Evolutionary conservation across 2,329 filamentous ascomycete species (phyloP).

Genomic region (Colletotrichum zoysiae): DNA sequence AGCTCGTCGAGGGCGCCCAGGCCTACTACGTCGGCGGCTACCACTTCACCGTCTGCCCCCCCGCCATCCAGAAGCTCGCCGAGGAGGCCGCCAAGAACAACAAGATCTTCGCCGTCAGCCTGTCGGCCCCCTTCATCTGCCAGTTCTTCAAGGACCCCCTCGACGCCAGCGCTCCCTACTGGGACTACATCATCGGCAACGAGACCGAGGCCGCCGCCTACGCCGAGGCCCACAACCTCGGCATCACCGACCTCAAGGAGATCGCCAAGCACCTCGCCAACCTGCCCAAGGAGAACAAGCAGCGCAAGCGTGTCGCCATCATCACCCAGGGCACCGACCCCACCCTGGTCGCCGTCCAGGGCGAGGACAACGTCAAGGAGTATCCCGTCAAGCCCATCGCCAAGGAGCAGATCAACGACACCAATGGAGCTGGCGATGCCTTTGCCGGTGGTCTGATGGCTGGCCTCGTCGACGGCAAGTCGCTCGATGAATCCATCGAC

Average conservation of each 20-base stretch:
- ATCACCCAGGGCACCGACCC: constrained; percentile 95
- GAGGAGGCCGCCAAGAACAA: constrained; percentile 90
- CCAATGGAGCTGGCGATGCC: constrained; percentile 95
- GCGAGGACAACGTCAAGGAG: constrained; percentile 77
- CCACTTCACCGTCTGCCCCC: constrained; percentile 96
- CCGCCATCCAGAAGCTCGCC: constrained; percentile 89
- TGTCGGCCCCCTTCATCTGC: constrained; percentile 95
- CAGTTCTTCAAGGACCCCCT: constrained; percentile 98
- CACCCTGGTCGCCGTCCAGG: constrained; percentile 85
- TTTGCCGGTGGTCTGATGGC: constrained; percentile 96
- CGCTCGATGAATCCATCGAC: constrained; percentile 82
- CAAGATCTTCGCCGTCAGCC: constrained; percentile 92
- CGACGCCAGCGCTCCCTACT: constrained; percentile 88
- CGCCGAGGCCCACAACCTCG: constrained; percentile 82
- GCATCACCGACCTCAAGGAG: constrained; percentile 81
- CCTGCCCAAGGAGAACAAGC: constrained; percentile 90
- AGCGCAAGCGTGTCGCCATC: constrained; percentile 87
- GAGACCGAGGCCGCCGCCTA: constrained; percentile 94
- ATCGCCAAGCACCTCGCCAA: constrained; percentile 89
- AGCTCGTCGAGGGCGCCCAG: constrained; percentile 87
- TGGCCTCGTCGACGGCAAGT: constrained; percentile 86
- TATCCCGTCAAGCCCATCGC: constrained; percentile 86
- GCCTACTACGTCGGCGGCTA: constrained; percentile 95
- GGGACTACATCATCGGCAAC: constrained; percentile 96
- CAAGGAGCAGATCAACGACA: constrained; percentile 87